Conservation (phyloP, 1,139 yeast species). For the Martiniozyma asiatica region DNA sequence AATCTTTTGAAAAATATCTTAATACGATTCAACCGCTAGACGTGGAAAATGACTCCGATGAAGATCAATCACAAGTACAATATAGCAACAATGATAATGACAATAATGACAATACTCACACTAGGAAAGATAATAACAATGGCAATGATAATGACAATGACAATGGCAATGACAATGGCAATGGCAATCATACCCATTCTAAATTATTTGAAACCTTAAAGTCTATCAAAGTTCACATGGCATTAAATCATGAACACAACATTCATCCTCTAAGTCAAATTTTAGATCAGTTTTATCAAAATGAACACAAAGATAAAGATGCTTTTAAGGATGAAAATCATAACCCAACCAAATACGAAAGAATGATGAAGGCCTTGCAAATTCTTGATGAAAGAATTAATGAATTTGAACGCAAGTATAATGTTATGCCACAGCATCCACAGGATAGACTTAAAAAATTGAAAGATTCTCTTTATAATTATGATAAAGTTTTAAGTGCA, state of each 20-base stretch:
- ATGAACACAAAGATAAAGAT: constrained; percentile 6
- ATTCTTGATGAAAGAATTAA: constrained; percentile 45
- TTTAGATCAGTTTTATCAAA: constrained; percentile 34
- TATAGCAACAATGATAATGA: too few species aligned
- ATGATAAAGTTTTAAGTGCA: constrained; percentile 42
- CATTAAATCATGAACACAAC: constrained; percentile 15
- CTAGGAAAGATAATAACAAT: too few species aligned
- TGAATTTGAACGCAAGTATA: constrained; percentile 38
- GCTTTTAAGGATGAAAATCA: too few species aligned
- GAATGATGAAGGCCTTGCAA: constrained; percentile 40
- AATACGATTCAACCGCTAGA: too few species aligned
- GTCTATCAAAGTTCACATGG: constrained; percentile 11
- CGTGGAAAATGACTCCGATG: too few species aligned
- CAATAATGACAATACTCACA: too few species aligned
- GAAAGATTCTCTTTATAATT: constrained; percentile 39
- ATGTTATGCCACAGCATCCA: constrained; percentile 21
- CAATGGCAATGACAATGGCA: too few species aligned
- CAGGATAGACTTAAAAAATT: constrained; percentile 29
- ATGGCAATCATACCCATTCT: too few species aligned
- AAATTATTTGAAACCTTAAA: constrained; percentile 23
- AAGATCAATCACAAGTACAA: too few species aligned
- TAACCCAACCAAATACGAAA: constrained; percentile 18
- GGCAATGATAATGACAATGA: too few species aligned
- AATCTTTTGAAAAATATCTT: too few species aligned
- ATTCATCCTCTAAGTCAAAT: constrained; percentile 31